These are phyloP conservation scores for Fonsecaea multimorphosa DNA, from an alignment of 2,329 filamentous ascomycete genomes.

Conservation along the genomic window DNA sequence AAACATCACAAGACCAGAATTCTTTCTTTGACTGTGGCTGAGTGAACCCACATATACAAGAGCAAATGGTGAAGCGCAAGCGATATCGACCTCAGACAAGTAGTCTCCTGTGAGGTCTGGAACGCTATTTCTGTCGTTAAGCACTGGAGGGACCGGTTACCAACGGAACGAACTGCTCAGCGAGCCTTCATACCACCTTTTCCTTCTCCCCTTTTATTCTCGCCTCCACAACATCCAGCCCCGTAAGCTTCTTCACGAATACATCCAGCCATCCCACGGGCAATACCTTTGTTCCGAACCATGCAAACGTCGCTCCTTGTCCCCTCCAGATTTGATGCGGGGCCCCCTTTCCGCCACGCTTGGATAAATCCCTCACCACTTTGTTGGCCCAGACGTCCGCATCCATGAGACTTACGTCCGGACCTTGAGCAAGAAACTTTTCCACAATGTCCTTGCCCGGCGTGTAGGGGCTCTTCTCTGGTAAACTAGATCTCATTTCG, in stretches of 20 bases:
- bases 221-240: slow-evolving; percentile 22
- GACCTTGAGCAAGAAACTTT: slow-evolving; percentile 11
- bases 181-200: not conserved
- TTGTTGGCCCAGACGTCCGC: slow-evolving; percentile 60
- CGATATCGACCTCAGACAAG: not conserved
- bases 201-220: not conserved
- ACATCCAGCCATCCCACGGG: slow-evolving; percentile 19
- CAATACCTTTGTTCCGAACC: slow-evolving; percentile 8
- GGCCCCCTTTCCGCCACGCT: slow-evolving; percentile 44
- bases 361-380: slow-evolving; percentile 63
- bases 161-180: not conserved
- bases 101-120: not conserved
- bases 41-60: not conserved
- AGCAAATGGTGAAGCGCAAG: not conserved
- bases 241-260: slow-evolving; percentile 13
- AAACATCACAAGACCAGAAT: not conserved
- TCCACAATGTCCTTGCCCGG: slow-evolving; percentile 54
- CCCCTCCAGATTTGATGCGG: slow-evolving; percentile 32
- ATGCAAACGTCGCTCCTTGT: slow-evolving; percentile 7
- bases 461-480: slow-evolving; percentile 57
- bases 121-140: not conserved
- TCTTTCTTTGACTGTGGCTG: not conserved
- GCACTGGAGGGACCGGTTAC: not conserved
- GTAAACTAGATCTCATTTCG: slow-evolving; percentile 52
- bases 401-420: slow-evolving; percentile 14